A percentile compares a stretch with the other conserved stretches of the same genome.
These are phyloP conservation scores for Xylariales sp. DNA, from an alignment of 2,329 filamentous ascomycete species.

Conservation along the genomic window DNA sequence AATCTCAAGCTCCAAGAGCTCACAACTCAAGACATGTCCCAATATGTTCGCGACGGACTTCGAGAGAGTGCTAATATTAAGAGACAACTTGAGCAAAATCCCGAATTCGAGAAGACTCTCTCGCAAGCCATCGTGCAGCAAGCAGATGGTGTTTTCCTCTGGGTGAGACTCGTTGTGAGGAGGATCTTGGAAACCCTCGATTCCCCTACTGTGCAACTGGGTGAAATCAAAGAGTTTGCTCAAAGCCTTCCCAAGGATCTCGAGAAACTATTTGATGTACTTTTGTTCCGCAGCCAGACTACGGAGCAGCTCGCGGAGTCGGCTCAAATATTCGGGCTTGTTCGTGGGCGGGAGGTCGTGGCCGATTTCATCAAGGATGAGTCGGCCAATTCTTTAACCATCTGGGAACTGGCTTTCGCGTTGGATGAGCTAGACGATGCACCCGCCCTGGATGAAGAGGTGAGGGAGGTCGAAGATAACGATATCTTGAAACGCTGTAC, in stretches of 20 bases:
- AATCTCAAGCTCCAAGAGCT: slow-evolving; percentile 18
- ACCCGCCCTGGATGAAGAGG: slow-evolving; percentile 9
- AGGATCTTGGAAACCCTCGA: slow-evolving; percentile 17
- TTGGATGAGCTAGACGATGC: slow-evolving; percentile 14
- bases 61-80: slow-evolving; percentile 10
- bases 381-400: slow-evolving; percentile 21
- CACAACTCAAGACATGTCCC: slow-evolving; percentile 17
- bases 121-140: slow-evolving; percentile 9
- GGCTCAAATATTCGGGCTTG: slow-evolving; percentile 22
- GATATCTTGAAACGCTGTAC: slow-evolving; percentile 14
- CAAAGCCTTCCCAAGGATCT: slow-evolving; percentile 10
- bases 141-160: slow-evolving; percentile 21
- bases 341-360: slow-evolving; percentile 24
- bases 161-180: slow-evolving; percentile 22
- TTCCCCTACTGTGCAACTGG: slow-evolving; percentile 12
- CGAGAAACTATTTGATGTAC: slow-evolving; percentile 22
- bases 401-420: slow-evolving; percentile 30
- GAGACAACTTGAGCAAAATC: slow-evolving; percentile 8
- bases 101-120: slow-evolving; percentile 2
- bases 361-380: slow-evolving; percentile 28
- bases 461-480: slow-evolving; percentile 15
- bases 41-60: slow-evolving; percentile 14
- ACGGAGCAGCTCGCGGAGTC: slow-evolving; percentile 13
- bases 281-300: slow-evolving; percentile 23
- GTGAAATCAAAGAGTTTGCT: slow-evolving; percentile 6